These are phyloP conservation scores for Logfia minima DNA, from an alignment of 129 eudicot genomes.

Conservation along the genomic window DNA sequence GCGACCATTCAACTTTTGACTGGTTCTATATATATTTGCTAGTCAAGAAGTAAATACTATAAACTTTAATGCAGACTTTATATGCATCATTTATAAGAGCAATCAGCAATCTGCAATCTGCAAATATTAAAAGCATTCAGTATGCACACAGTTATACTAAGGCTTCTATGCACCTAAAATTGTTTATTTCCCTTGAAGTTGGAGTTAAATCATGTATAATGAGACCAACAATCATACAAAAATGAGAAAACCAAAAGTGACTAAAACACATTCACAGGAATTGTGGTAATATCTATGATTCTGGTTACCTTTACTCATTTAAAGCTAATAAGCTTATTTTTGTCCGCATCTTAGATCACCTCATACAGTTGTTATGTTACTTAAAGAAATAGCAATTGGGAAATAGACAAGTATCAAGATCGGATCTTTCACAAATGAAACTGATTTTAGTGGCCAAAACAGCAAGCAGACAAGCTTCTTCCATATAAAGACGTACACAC, in stretches of 20 bases:
- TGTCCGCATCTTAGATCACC: neutral
- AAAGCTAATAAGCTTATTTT: neutral
- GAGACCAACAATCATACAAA: neutral
- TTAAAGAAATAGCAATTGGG: constrained; percentile 1
- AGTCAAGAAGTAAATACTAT: neutral
- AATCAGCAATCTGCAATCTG: neutral
- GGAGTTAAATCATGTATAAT: neutral
- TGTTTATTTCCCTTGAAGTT: neutral
- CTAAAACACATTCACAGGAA: neutral
- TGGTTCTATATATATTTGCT: neutral
- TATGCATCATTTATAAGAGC: neutral
- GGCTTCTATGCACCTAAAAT: constrained; percentile 5
- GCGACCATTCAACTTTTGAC: neutral
- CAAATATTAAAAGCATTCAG: neutral
- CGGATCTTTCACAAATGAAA: constrained; percentile 17
- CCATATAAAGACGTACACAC: constrained; percentile 13
- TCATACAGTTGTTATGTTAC: neutral
- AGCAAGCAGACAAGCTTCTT: constrained; percentile 23
- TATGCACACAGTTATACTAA: neutral
- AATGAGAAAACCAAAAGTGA: neutral
- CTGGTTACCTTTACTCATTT: neutral
- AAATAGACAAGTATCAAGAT: constrained; percentile 18
- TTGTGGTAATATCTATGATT: neutral
- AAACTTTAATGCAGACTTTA: neutral
- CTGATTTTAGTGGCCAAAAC: constrained; percentile 27